A percentile compares a stretch with the other conserved stretches of the same genome.
phyloP scores from a whole-genome alignment of 2,329 filamentous ascomycete species.

The Rutstroemia sp. region DNA sequence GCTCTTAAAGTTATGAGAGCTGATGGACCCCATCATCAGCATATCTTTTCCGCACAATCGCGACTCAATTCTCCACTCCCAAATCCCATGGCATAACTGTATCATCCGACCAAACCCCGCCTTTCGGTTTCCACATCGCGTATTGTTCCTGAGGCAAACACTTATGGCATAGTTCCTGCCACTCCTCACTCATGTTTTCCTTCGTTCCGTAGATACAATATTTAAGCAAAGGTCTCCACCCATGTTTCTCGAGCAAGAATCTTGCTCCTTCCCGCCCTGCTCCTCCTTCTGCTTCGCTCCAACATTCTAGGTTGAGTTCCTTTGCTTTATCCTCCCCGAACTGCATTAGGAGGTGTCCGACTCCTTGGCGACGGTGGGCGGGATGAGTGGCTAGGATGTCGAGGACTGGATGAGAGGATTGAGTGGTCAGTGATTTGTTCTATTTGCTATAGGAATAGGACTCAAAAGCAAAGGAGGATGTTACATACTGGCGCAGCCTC shows the following conservation, averaged over 20 bases:
- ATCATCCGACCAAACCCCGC: background rate
- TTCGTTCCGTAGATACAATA: background rate
- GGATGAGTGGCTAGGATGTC: conserved; percentile 1
- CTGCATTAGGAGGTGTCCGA: background rate
- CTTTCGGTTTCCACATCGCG: background rate
- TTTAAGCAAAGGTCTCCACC: background rate
- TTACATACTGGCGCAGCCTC: background rate
- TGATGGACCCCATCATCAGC: background rate
- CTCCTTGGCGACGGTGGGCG: background rate
- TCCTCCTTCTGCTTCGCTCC: background rate
- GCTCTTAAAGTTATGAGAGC: background rate
- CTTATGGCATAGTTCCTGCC: background rate
- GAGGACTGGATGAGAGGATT: background rate
- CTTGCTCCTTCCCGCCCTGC: background rate
- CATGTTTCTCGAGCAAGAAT: conserved; percentile 1
- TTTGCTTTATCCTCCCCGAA: background rate
- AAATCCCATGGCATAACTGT: background rate
- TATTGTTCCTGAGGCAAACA: background rate
- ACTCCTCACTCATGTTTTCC: background rate
- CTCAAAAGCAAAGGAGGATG: background rate
- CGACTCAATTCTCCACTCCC: background rate
- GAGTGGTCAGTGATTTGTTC: background rate
- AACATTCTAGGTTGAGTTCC: background rate
- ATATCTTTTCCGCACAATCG: no score
- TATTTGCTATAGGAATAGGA: background rate